Percentiles rank a stretch among this genome's conserved stretches.
Evolutionary conservation across 2,329 filamentous ascomycete species (phyloP).

Genomic region (Trichophyton verrucosum): DNA sequence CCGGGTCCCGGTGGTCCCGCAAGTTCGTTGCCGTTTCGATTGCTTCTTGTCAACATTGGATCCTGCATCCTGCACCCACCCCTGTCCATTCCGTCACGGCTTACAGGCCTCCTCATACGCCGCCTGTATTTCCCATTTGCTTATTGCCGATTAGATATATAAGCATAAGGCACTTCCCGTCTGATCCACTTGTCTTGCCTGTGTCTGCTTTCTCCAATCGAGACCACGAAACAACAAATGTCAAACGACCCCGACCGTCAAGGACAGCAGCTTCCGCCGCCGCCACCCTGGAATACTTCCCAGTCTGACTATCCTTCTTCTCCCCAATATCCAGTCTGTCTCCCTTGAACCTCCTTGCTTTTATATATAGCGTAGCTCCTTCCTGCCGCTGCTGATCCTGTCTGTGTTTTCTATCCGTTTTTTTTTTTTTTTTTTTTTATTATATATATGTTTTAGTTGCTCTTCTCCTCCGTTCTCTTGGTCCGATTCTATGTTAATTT

Average conservation of each 20-base stretch:
- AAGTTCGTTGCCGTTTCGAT: conserved; percentile 7
- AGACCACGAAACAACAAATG: conserved; percentile 22
- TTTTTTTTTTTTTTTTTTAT: no score
- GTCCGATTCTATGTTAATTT: neutral
- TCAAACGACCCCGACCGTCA: conserved; percentile 34
- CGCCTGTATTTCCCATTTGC: conserved; percentile 4
- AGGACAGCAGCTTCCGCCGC: conserved; percentile 32
- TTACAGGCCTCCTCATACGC: neutral
- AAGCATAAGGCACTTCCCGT: conserved; percentile 5
- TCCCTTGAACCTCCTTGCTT: conserved; percentile 5
- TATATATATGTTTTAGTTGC: no score
- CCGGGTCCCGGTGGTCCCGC: conserved; percentile 12
- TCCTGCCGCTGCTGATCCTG: conserved; percentile 1
- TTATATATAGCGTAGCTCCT: neutral
- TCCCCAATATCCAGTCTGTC: conserved; percentile 22
- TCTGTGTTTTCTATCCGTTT: neutral
- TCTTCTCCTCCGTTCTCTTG: conserved; percentile 1
- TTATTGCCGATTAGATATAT: conserved; percentile 6
- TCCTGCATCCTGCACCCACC: conserved; percentile 6
- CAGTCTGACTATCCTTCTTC: conserved; percentile 27
- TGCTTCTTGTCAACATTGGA: neutral
- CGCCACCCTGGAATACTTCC: conserved; percentile 30
- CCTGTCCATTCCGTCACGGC: conserved; percentile 4
- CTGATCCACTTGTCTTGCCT: conserved; percentile 1
- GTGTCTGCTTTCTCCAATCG: conserved; percentile 3